Percentiles rank a stretch among this genome's conserved stretches.
phyloP scores from a whole-genome alignment of 768 basidiomycete species.

The Melanogaster broomeanus region DNA sequence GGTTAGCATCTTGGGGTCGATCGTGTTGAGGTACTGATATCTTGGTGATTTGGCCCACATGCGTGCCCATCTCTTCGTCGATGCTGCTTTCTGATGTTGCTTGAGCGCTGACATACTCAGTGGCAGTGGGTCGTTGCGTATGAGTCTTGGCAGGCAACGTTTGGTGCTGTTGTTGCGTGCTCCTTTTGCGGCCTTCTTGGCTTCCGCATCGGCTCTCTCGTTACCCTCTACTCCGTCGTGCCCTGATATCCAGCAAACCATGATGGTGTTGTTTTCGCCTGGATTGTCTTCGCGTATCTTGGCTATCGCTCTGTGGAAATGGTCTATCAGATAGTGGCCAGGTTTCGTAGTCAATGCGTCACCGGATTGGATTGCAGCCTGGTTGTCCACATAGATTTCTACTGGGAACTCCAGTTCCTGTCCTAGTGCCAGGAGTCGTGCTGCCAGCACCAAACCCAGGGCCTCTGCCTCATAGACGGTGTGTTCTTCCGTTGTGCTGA shows the following conservation, averaged over 20 bases:
- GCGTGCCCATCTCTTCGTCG: neutral
- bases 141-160: neutral
- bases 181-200: conserved; percentile 17
- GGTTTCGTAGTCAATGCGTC: neutral
- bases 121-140: neutral
- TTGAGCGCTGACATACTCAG: conserved; percentile 1
- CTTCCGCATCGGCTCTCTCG: conserved; percentile 22
- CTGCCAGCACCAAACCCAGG: conserved; percentile 1
- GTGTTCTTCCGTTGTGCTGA: conserved; percentile 11
- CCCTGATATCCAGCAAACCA: conserved; percentile 16
- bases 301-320: neutral
- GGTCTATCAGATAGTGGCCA: conserved; percentile 12
- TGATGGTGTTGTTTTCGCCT: neutral
- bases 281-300: neutral
- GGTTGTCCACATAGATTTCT: conserved; percentile 4
- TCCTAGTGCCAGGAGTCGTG: neutral
- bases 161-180: neutral
- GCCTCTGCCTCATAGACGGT: conserved; percentile 2
- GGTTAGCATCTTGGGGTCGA: neutral
- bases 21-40: neutral
- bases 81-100: neutral
- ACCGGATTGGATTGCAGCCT: conserved; percentile 4
- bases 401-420: neutral
- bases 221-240: conserved; percentile 20
- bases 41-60: conserved; percentile 3